Evolutionary conservation across 1,284 basidiomycete species (phyloP), one percentile per base, ranked within the genome.

Genomic region (Pulchroboletus neoregius): DNA sequence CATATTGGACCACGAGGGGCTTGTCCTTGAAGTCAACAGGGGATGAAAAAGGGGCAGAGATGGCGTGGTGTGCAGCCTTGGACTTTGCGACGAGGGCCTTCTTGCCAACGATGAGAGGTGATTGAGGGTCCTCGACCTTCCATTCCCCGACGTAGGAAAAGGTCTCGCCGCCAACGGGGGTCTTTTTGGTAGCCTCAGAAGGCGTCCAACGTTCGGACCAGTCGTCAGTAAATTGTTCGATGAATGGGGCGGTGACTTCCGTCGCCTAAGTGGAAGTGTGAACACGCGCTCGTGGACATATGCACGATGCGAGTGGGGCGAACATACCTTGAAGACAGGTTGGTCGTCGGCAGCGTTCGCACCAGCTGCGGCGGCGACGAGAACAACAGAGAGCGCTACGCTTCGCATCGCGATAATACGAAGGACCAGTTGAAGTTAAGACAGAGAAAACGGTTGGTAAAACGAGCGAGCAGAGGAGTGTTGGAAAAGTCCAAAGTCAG

Each of bases 81-180:
- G 80, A 83, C 78, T 94, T 95, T 30, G 92, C 88, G 36, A 96
- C 92, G 57, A 96, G 83, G 67, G 89, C 93, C 65, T 82, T 82
- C 72, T 94, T 91, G 57, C 89, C 91, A 43, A 81, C 74, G 62
- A 95, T 76, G 58, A 94, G 83, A 37, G 76, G 71, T 35, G 74
- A 63, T 44, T 78, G 69, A 43, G 94, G 84, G 53, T 94, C 92
- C 72, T 99, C 94, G 58, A 98, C 91, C 58, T 84, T 78, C 96
- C 96, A 99, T 67, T 94, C 84, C 65, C 96, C 96, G 62, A 96
- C 91, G 69, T 97, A 97, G 67, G 89, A 92, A 75, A 94, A 96
- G 36, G 84, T 94, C 74, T 94, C 94, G 58, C 88, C 85, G 53
- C 92, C 92, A 50, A 91, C 88, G 44, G 90, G 85, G 15, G 91